Base-by-base conservation (phyloP, 73 alveolate genomes). In the Tetrahymena borealis region DNA sequence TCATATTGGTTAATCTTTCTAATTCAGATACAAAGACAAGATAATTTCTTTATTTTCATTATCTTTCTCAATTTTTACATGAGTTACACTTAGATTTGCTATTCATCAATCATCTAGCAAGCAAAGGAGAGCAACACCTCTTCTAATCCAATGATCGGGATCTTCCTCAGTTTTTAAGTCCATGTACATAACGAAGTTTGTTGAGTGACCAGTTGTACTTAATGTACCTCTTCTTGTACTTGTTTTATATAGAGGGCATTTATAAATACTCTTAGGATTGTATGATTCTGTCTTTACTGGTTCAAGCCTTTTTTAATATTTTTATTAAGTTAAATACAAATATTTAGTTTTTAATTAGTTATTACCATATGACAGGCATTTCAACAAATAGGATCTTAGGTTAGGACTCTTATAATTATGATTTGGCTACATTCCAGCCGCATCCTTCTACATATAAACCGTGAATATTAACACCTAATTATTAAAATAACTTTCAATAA, bases 401-500 rank as follows among this genome's bases (percentile, higher is more conserved):
- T 33, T 79, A 91, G 33, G 97, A 95, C 93, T 99, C 99, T 43
- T 96, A 98, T 90, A 99, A 90, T 93, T 94, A 90, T 91, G 96
- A 94, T 78, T 96, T 96, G 32, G 93, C 95, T 43, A 96, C 90
- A 92, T 98, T 99, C 99, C 99, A 99, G 91, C 98, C 96, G 33
- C 99, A 99, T n/a, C 99, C 99, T 98, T 99, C 98, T 39, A 99
- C 90, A 97, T 94, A 99, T 20, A 99, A 97, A 39, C 99, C 99
- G 94, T 99, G 99, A 78, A 99, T 98, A 93, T 99, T 98, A 42
- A 99, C 99, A 85, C 95, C 95, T 92, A 78, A 11, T 18, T 38
- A 78, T 78, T 28, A n/a, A 7, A 42, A 11, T 11, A 42, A n/a
- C 28, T 42, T 11, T 3, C 6, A 1, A 42, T n/a, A 42, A 2